These are phyloP conservation scores for Byssothecium circinans DNA, from an alignment of 2,329 filamentous ascomycete genomes.

Conservation along the genomic window DNA sequence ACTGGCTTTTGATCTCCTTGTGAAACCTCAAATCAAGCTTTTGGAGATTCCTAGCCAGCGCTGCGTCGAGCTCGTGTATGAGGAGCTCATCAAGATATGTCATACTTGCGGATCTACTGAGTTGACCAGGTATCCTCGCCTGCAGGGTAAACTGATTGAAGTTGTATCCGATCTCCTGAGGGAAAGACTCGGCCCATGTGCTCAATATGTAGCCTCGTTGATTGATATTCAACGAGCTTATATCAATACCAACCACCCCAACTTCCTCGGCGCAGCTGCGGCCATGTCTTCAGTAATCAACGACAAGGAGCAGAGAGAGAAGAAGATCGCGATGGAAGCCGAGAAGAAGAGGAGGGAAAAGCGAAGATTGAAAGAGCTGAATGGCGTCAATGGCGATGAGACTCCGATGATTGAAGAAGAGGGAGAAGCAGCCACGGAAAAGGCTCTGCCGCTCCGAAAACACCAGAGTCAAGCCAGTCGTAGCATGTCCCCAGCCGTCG, in stretches of 20 bases:
- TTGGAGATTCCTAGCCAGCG: conserved; percentile 92
- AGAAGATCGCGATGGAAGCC: conserved; percentile 76
- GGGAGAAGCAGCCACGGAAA: conserved; percentile 56
- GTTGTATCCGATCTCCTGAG: conserved; percentile 94
- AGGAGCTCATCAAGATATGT: conserved; percentile 98
- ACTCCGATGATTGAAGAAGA: conserved; percentile 67
- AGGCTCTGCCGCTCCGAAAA: conserved; percentile 62
- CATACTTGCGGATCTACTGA: conserved; percentile 97
- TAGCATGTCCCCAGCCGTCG: conserved; percentile 81
- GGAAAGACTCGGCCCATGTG: conserved; percentile 86
- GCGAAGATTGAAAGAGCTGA: conserved; percentile 79
- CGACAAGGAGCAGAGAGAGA: conserved; percentile 92
- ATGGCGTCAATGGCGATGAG: conserved; percentile 59
- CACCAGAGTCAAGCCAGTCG: conserved; percentile 64
- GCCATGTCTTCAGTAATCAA: conserved; percentile 97
- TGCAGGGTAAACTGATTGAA: conserved; percentile 97
- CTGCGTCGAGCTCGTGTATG: conserved; percentile 96
- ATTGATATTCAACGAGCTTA: conserved; percentile 98
- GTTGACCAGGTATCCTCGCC: conserved; percentile 83
- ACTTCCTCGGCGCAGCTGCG: conserved; percentile 93
- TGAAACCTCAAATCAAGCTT: conserved; percentile 98
- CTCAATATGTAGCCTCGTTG: conserved; percentile 89
- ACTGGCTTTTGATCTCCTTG: conserved; percentile 93
- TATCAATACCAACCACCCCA: conserved; percentile 99
- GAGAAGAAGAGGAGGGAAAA: conserved; percentile 85